These are phyloP conservation scores for Plectosphaerella sp. DNA, from an alignment of 2,329 filamentous ascomycete genomes.

Conservation along the genomic window DNA sequence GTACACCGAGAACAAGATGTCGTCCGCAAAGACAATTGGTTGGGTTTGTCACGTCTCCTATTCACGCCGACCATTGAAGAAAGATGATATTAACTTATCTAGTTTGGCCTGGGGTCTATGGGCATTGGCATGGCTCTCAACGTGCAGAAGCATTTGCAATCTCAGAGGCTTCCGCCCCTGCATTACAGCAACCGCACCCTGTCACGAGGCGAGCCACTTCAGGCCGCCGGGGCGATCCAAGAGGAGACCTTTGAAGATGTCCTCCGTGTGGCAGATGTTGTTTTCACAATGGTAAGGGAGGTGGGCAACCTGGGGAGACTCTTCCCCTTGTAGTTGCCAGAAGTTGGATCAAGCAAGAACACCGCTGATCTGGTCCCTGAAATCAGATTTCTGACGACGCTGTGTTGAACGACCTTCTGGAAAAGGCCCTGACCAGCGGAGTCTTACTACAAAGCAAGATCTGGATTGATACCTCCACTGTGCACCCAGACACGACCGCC, in stretches of 20 bases:
- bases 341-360: background rate
- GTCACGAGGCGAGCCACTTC: constrained; percentile 27
- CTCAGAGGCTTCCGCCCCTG: constrained; percentile 23
- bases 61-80: background rate
- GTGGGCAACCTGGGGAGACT: background rate
- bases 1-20: background rate
- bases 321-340: background rate
- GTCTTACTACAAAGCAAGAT: constrained; percentile 10
- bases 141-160: constrained; percentile 30
- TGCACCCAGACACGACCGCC: constrained; percentile 22
- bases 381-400: constrained; percentile 7
- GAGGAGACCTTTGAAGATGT: constrained; percentile 27
- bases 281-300: constrained; percentile 33
- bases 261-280: constrained; percentile 28
- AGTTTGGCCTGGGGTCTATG: constrained; percentile 35
- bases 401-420: constrained; percentile 4
- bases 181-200: constrained; percentile 34
- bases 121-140: constrained; percentile 37
- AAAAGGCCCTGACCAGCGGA: constrained; percentile 1
- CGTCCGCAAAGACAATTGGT: constrained; percentile 2
- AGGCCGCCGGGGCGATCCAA: constrained; percentile 24
- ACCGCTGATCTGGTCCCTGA: background rate
- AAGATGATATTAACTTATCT: background rate
- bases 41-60: background rate
- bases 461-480: constrained; percentile 19